Conservation (phyloP, 306 rosid species). For the Fragaria vesca region DNA sequence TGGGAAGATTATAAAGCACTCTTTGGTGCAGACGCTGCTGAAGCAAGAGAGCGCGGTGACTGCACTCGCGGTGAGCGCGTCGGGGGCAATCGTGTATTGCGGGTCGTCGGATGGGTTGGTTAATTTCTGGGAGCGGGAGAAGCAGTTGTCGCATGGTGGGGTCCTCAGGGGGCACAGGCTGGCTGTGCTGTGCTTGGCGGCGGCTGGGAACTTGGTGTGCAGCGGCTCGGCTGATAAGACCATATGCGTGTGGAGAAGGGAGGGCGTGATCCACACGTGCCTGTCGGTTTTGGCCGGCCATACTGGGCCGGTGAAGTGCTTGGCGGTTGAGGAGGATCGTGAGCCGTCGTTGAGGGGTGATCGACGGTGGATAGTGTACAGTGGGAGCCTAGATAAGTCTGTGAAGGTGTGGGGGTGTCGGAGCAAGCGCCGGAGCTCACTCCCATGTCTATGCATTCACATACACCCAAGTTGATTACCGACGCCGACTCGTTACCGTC, state of each 20-base stretch:
- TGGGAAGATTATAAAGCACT: slow-evolving; percentile 51
- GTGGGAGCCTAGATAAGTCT: slow-evolving; percentile 92
- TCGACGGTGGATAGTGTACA: slow-evolving; percentile 63
- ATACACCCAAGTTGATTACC: background rate
- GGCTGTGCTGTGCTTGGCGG: slow-evolving; percentile 67
- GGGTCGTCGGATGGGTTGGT: slow-evolving; percentile 88
- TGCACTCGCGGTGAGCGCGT: slow-evolving; percentile 48
- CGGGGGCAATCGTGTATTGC: slow-evolving; percentile 54
- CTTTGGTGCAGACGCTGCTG: slow-evolving; percentile 45
- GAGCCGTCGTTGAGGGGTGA: slow-evolving; percentile 26
- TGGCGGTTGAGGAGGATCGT: slow-evolving; percentile 62
- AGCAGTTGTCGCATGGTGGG: slow-evolving; percentile 59
- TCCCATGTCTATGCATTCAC: slow-evolving; percentile 16
- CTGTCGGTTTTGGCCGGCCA: slow-evolving; percentile 74
- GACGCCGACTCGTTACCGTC: slow-evolving; percentile 51
- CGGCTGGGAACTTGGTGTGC: slow-evolving; percentile 58
- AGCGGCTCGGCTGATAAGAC: slow-evolving; percentile 89
- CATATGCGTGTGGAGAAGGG: slow-evolving; percentile 81
- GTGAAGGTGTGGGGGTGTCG: slow-evolving; percentile 90
- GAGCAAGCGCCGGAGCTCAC: slow-evolving; percentile 35
- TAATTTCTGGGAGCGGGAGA: slow-evolving; percentile 68
- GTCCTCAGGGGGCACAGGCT: slow-evolving; percentile 73
- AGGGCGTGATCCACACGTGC: slow-evolving; percentile 64
- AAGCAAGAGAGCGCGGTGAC: slow-evolving; percentile 89
- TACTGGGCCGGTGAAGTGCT: slow-evolving; percentile 81